phyloP scores from a whole-genome alignment of 1,284 basidiomycete species.

The Coniferiporia sulphurascens region DNA sequence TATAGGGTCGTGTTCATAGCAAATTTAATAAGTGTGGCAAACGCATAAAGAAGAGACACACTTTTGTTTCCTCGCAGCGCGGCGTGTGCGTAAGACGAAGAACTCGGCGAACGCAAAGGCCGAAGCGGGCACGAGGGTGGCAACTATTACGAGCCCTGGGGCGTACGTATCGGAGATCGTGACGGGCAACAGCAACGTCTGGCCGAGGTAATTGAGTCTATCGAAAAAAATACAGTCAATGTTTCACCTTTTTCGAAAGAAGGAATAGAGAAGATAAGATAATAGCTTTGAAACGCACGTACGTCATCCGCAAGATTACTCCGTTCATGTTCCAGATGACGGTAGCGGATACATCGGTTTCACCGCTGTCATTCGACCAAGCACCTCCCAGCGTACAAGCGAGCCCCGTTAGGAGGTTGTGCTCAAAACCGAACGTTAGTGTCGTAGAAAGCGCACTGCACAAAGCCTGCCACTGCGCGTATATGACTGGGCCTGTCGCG shows the following conservation, averaged over 20 bases:
- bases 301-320: constrained; percentile 33
- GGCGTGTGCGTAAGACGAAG: constrained; percentile 31
- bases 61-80: constrained; percentile 28
- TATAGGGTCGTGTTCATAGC: constrained; percentile 29
- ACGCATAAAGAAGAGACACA: constrained; percentile 20
- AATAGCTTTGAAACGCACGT: constrained; percentile 18
- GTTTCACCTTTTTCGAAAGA: background rate
- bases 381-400: constrained; percentile 4
- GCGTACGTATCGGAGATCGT: constrained; percentile 30
- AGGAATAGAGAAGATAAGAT: background rate
- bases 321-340: constrained; percentile 28
- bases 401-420: constrained; percentile 1
- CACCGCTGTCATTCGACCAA: constrained; percentile 25
- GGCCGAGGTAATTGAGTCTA: constrained; percentile 33
- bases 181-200: constrained; percentile 32
- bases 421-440: constrained; percentile 8
- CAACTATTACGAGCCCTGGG: constrained; percentile 27
- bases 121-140: constrained; percentile 31
- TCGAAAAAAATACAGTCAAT: constrained; percentile 10
- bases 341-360: constrained; percentile 27
- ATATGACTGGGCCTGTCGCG: background rate
- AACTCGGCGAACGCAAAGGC: constrained; percentile 31
- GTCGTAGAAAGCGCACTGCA: background rate
- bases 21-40: background rate
- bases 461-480: constrained; percentile 1